These are phyloP conservation scores for Neospermospora avenae DNA, from an alignment of 2,329 filamentous ascomycete genomes.

Conservation along the genomic window DNA sequence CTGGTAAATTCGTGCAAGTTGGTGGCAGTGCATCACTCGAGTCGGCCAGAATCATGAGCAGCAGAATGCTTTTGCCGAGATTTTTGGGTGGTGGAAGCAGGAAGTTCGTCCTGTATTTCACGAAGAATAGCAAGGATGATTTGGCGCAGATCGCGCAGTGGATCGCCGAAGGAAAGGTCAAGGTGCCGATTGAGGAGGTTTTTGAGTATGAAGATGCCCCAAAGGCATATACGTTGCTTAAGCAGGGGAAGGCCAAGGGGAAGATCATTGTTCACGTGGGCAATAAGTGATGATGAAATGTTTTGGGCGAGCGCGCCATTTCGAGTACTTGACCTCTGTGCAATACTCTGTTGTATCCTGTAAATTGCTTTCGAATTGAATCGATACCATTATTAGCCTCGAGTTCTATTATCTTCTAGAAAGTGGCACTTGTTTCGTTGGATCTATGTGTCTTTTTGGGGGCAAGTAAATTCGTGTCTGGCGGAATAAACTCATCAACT, in stretches of 20 bases:
- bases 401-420: too few relatives aligned
- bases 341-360: too few relatives aligned
- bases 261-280: conserved; percentile 49
- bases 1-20: conserved; percentile 3
- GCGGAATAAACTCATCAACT: too few relatives aligned
- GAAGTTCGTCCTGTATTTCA: conserved; percentile 43
- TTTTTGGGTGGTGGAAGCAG: conserved; percentile 32
- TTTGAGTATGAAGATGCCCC: conserved; percentile 54
- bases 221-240: conserved; percentile 57
- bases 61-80: conserved; percentile 12
- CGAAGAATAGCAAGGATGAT: conserved; percentile 48
- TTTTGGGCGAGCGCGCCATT: too few relatives aligned
- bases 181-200: conserved; percentile 51
- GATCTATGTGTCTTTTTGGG: too few relatives aligned
- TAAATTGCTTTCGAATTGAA: too few relatives aligned
- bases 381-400: too few relatives aligned
- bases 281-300: not conserved
- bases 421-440: too few relatives aligned
- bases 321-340: too few relatives aligned
- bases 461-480: too few relatives aligned
- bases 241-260: conserved; percentile 52
- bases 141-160: conserved; percentile 49
- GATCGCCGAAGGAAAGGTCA: conserved; percentile 57
- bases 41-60: not conserved
- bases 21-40: conserved; percentile 10